phyloP scores from a whole-genome alignment of 2,329 filamentous ascomycete genomes.

The Botrytis paeoniae region DNA sequence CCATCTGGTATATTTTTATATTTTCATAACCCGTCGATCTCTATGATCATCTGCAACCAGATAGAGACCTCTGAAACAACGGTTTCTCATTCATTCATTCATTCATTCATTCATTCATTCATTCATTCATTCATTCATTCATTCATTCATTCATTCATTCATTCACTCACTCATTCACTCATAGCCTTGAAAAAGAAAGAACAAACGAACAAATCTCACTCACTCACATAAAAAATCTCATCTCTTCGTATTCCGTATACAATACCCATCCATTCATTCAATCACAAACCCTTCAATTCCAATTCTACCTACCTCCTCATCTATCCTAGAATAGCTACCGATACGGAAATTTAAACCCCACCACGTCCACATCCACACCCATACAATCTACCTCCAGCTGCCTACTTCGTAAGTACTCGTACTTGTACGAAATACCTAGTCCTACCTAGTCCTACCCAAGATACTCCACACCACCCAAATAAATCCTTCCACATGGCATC shows the following conservation, averaged over 20 bases:
- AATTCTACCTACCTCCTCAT: neutral
- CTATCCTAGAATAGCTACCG: neutral
- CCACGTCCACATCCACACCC: neutral
- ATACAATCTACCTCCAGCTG: neutral
- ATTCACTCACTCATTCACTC: neutral
- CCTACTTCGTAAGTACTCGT: too few species aligned
- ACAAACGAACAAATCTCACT: too few species aligned
- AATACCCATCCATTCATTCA: too few species aligned
- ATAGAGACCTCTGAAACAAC: neutral
- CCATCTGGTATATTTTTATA: too few species aligned
- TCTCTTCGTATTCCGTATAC: too few species aligned
- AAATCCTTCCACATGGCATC: constrained; percentile 9
- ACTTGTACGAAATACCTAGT: too few species aligned
- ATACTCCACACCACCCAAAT: neutral
- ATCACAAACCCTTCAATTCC: too few species aligned
- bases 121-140: neutral
- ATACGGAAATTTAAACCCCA: neutral
- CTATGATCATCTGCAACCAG: neutral
- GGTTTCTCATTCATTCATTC: neutral
- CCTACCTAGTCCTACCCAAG: too few species aligned
- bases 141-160: neutral
- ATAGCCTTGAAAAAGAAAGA: too few species aligned
- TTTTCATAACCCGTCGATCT: neutral
- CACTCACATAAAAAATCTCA: too few species aligned
- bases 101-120: neutral